phyloP scores from a whole-genome alignment of 257 asterid species.

The Jaltomata sinuosa region DNA sequence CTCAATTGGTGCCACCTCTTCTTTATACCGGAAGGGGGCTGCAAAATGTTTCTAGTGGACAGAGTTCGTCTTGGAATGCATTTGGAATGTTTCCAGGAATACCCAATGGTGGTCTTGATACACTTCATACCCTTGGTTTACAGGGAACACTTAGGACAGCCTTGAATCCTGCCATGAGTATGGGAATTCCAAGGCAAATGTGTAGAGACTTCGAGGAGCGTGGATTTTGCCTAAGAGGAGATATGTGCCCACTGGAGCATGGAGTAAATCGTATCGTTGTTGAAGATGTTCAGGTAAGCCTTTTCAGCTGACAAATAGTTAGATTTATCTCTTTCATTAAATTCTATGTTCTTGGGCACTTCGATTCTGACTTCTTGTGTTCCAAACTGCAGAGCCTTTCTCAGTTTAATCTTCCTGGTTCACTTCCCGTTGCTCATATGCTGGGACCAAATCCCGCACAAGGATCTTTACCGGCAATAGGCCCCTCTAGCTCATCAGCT shows the following conservation, averaged over 20 bases:
- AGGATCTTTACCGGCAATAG: constrained; percentile 41
- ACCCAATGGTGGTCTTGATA: constrained; percentile 70
- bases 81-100: constrained; percentile 80
- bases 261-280: constrained; percentile 93
- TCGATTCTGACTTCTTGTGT: constrained; percentile 4
- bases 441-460: constrained; percentile 49
- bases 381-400: constrained; percentile 66
- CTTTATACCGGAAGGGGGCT: constrained; percentile 74
- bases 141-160: constrained; percentile 66
- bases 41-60: constrained; percentile 48
- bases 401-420: constrained; percentile 75
- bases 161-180: constrained; percentile 46
- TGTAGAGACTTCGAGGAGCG: constrained; percentile 99
- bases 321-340: not conserved
- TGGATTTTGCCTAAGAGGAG: constrained; percentile 98
- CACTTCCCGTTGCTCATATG: constrained; percentile 56
- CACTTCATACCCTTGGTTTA: constrained; percentile 64
- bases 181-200: constrained; percentile 69
- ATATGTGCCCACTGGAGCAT: constrained; percentile 98
- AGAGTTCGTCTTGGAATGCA: constrained; percentile 54
- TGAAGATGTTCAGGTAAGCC: constrained; percentile 95
- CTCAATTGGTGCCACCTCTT: constrained; percentile 57
- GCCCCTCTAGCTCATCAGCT: constrained; percentile 33
- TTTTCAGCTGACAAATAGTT: not conserved
- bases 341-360: not conserved